A percentile compares a stretch with the other conserved stretches of the same genome.
phyloP scores from a whole-genome alignment of 2,329 filamentous ascomycete genomes.

The Paraphoma chrysanthemicola region DNA sequence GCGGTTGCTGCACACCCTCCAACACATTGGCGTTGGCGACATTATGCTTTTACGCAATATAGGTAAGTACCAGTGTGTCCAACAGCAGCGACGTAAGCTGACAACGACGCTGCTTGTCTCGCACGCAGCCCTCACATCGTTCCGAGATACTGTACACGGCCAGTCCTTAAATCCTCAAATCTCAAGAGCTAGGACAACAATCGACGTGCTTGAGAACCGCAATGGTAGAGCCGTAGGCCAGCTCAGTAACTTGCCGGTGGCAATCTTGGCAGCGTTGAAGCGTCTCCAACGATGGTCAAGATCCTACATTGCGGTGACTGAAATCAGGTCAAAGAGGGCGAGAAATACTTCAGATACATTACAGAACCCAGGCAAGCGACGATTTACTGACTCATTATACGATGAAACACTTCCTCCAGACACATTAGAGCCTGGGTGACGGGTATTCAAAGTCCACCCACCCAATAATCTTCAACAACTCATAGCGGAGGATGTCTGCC shows the following conservation, averaged over 20 bases:
- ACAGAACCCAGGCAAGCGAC: slow-evolving; percentile 16
- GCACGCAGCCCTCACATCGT: slow-evolving; percentile 67
- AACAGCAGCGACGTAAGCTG: not conserved
- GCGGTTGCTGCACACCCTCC: slow-evolving; percentile 50
- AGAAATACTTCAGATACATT: slow-evolving; percentile 14
- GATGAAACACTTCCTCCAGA: not conserved
- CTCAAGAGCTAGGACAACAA: slow-evolving; percentile 69
- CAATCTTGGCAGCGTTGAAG: slow-evolving; percentile 68
- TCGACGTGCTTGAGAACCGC: slow-evolving; percentile 70
- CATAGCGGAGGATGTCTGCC: no score
- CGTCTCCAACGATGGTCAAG: slow-evolving; percentile 78
- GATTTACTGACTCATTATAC: not conserved
- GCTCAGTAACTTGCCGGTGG: slow-evolving; percentile 47
- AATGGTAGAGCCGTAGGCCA: slow-evolving; percentile 59
- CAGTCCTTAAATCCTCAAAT: slow-evolving; percentile 77
- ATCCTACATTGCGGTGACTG: slow-evolving; percentile 65
- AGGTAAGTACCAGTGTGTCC: slow-evolving; percentile 38
- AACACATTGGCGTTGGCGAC: slow-evolving; percentile 70
- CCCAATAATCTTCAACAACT: no score
- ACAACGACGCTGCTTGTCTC: not conserved
- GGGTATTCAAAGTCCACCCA: no score
- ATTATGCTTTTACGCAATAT: slow-evolving; percentile 82
- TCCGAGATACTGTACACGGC: slow-evolving; percentile 79
- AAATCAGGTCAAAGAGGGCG: slow-evolving; percentile 22
- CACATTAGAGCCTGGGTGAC: not conserved